phyloP scores from a whole-genome alignment of 169 alveolate genomes.

The Eimeria sp. region DNA sequence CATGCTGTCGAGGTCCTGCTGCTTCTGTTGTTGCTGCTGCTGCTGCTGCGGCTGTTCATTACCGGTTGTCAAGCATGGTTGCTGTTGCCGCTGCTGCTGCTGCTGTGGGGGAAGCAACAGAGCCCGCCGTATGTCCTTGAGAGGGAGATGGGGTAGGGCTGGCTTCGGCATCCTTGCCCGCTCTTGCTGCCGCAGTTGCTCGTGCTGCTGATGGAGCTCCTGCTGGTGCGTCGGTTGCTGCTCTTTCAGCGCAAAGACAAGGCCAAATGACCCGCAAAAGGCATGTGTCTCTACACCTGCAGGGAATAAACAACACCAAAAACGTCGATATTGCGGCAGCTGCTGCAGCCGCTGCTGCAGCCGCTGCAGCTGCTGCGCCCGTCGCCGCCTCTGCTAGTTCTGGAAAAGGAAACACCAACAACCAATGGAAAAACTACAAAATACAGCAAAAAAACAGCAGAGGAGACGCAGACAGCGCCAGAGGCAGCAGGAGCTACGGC shows the following conservation, averaged over 20 bases:
- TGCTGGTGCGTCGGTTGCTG: background rate
- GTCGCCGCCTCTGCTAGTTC: background rate
- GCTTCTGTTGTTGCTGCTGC: slow-evolving; percentile 56
- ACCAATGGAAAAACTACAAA: background rate
- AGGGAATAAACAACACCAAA: background rate
- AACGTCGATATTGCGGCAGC: background rate
- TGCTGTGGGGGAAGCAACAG: slow-evolving; percentile 42
- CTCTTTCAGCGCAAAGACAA: slow-evolving; percentile 7
- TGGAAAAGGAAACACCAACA: background rate
- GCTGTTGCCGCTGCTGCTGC: slow-evolving; percentile 63
- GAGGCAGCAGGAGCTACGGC: background rate
- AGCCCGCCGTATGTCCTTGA: slow-evolving; percentile 39
- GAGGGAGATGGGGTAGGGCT: slow-evolving; percentile 39
- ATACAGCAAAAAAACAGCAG: background rate
- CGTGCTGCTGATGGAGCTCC: slow-evolving; percentile 41
- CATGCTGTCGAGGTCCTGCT: slow-evolving; percentile 59
- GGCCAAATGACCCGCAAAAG: background rate
- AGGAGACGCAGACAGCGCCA: background rate
- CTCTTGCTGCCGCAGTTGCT: background rate
- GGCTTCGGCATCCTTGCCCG: slow-evolving; percentile 50
- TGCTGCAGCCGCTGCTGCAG: slow-evolving; percentile 53
- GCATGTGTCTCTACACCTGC: slow-evolving; percentile 60
- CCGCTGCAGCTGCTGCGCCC: slow-evolving; percentile 42
- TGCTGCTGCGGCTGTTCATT: slow-evolving; percentile 32
- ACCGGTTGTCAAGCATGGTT: background rate